Base-by-base conservation (phyloP, 2,329 filamentous ascomycete species). In the Fusarium annulatum region DNA sequence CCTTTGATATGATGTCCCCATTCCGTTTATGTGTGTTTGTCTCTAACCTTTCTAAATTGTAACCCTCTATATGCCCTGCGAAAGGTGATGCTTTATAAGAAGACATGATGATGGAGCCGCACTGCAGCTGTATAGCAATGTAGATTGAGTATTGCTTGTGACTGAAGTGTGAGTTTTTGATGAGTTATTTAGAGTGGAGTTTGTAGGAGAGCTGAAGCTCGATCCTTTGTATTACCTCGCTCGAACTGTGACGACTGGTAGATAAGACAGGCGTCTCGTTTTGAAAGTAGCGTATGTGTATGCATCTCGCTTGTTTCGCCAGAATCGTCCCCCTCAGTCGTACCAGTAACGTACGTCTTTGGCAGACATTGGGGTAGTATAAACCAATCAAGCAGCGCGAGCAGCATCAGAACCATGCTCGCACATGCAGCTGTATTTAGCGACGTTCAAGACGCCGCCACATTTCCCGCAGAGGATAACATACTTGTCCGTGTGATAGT, bases 391-490 rank as follows among this genome's bases (percentile, higher is more conserved):
- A 61, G 67, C 66, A 15, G 67, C 67, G 10, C 53, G 67, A 39
- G 66, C 67, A 70, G 14, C 67, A 39, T 70, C 67, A 18, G 51
- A 69, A 33, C 41, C 64, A 34, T 42, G 48, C 33, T 69, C 66
- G 48, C 67, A 70, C 34, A 49, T 45, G 38, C 67, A 70, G 21
- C 66, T 70, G 53, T 66, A 65, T n/a, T 45, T 45, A 19, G 60
- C 34, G 23, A 26, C 48, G 21, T 70, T 70, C 21, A 70, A 41
- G 14, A 70, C 43, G n/a, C 67, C 66, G 42, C 60, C 41, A 36
- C 67, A 71, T 67, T 71, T 71, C 1, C 68, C 68, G 33, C 68
- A 71, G 9, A 71, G 34, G 28, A 71, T 67, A 6, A 71, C 23
- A 4, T 56, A 39, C 21, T 67, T 48, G 51, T 67, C 45, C 56